Evolutionary conservation across 1,284 basidiomycete species (phyloP), one percentile per base, ranked within the genome.

Genomic region (Ganoderma boninense): DNA sequence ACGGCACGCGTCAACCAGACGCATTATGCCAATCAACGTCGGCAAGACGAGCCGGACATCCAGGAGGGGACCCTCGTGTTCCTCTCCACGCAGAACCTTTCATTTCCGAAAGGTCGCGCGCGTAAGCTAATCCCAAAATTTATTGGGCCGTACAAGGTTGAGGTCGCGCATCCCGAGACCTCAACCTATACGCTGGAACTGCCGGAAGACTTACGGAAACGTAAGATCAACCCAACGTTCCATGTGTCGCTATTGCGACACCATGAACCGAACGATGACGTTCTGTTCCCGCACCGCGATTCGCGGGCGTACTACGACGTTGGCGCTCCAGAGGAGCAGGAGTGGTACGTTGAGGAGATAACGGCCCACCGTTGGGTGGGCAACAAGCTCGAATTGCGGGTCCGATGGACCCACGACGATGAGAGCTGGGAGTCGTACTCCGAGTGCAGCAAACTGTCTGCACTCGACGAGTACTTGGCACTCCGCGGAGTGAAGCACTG

Each of bases 101-200:
- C 73, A 18, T 40, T 66, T 0, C 82, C 82, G 0, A 81, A 80
- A 62, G 79, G 78, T 2, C 32, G 77, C 0, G 82, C 79, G 0
- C 44, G 70, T 0, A 83, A 83, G 54, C 69, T 84, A 2, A 32
- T 77, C 5, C 82, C 82, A 0, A 75, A 76, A 26, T 83, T 73
- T 69, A 77, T 83, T 0, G 80, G 82, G 0, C 82, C 81, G 0
- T 83, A 77, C 62, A 63, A 56, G 56, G 74, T 82, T 0, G 2
- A 72, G 3, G 42, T 64, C 18, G 75, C 69, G 1, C 13, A 70
- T 35, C 68, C 70, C 0, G 66, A 70, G 2, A 73, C 56, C 2
- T 79, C 77, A 0, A 77, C 52, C 10, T 81, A 79, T 54, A 74
- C 64, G 20, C 57, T 82, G 42, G 78, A 80, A 10, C 43, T 82